Evolutionary conservation across 2,329 filamentous ascomycete species (phyloP).

Genomic region (Paecilomyces niveus): DNA sequence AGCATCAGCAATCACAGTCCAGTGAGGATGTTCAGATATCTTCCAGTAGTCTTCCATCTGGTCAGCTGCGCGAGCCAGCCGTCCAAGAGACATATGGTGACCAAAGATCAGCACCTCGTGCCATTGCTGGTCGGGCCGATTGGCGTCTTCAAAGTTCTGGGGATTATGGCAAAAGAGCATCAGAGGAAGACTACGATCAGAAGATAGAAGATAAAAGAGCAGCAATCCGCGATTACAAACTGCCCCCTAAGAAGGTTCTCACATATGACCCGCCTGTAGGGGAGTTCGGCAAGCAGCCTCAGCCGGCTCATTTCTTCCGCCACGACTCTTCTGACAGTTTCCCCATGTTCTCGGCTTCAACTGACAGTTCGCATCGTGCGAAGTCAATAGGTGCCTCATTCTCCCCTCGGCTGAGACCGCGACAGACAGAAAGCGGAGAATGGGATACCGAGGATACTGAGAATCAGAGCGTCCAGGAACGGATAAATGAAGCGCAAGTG

Average conservation of each 20-base stretch:
- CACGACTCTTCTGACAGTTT: slow-evolving; percentile 58
- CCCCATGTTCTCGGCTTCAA: slow-evolving; percentile 57
- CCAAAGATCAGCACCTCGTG: slow-evolving; percentile 34
- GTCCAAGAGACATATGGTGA: slow-evolving; percentile 18
- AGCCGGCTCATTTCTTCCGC: slow-evolving; percentile 33
- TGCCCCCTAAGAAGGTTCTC: slow-evolving; percentile 43
- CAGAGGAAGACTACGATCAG: slow-evolving; percentile 30
- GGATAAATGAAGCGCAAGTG: slow-evolving; percentile 10
- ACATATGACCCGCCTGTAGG: slow-evolving; percentile 37
- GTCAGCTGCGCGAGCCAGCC: slow-evolving; percentile 15
- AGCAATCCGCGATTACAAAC: slow-evolving; percentile 42
- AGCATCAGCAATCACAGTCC: slow-evolving; percentile 16
- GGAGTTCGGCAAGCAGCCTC: slow-evolving; percentile 21
- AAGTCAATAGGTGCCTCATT: slow-evolving; percentile 49
- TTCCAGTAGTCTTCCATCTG: slow-evolving; percentile 15
- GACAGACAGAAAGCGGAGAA: slow-evolving; percentile 14
- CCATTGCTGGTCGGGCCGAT: slow-evolving; percentile 30
- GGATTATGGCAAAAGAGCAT: slow-evolving; percentile 19
- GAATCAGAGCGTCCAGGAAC: slow-evolving; percentile 8
- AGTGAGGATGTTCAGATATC: slow-evolving; percentile 15
- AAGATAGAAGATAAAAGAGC: slow-evolving; percentile 36
- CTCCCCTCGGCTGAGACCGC: slow-evolving; percentile 23
- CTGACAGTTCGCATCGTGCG: slow-evolving; percentile 47
- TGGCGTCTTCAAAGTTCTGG: slow-evolving; percentile 25
- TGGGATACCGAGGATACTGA: slow-evolving; percentile 14